A percentile compares a stretch with the other conserved stretches of the same genome.
These are phyloP conservation scores for Komagataella ulmi DNA, from an alignment of 805 yeast genomes.

Conservation along the genomic window DNA sequence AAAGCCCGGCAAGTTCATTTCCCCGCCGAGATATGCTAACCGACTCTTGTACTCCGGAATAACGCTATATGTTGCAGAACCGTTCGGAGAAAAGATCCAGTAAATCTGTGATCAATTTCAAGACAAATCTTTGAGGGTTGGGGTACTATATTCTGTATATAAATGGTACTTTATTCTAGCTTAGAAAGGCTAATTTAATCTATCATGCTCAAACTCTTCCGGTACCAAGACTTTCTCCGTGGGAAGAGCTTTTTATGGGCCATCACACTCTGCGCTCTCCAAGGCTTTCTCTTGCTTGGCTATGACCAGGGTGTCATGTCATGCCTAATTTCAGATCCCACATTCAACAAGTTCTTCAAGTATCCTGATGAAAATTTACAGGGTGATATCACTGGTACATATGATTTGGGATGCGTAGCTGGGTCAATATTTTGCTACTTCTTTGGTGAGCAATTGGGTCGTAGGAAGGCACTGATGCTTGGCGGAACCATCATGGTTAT, in stretches of 20 bases:
- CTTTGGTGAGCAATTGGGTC: conserved; percentile 23
- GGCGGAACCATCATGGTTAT: conserved; percentile 23
- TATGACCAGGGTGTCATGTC: conserved; percentile 77
- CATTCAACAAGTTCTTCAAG: conserved; percentile 55
- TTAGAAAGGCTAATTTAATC: neutral
- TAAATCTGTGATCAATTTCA: neutral
- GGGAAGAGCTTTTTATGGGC: conserved; percentile 38
- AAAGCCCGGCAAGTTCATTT: neutral
- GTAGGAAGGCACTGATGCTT: conserved; percentile 20
- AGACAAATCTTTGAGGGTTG: neutral
- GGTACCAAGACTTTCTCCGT: conserved; percentile 11
- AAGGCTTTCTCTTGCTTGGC: conserved; percentile 60
- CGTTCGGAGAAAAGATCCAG: neutral
- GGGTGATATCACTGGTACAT: conserved; percentile 34
- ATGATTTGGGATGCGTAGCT: conserved; percentile 31
- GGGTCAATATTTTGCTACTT: conserved; percentile 26
- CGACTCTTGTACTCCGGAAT: neutral
- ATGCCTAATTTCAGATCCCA: conserved; percentile 43
- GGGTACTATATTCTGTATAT: neutral
- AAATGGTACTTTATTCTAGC: neutral
- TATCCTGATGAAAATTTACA: conserved; percentile 22
- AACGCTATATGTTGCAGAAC: neutral
- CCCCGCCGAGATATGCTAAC: neutral
- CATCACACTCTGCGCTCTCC: conserved; percentile 45
- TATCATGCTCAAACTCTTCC: neutral